phyloP scores from a whole-genome alignment of 768 basidiomycete species.

The Tylopilus vinaceipallidus region DNA sequence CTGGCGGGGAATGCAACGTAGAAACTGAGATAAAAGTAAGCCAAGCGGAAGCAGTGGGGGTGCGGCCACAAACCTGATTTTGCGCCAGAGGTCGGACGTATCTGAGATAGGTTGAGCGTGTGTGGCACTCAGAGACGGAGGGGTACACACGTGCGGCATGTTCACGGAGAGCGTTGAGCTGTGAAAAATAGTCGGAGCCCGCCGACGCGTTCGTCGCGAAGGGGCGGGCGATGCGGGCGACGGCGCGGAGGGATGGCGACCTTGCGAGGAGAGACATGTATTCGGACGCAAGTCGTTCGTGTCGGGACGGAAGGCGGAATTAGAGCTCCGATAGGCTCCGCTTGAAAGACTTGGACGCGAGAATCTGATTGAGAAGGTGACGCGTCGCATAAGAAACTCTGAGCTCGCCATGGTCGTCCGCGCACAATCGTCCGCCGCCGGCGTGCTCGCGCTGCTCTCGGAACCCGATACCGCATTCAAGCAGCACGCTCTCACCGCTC shows the following conservation, averaged over 20 bases:
- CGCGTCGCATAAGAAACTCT: conserved; percentile 30
- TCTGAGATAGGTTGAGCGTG: conserved; percentile 40
- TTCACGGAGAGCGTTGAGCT: conserved; percentile 56
- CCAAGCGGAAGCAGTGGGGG: not conserved
- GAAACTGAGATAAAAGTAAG: conserved; percentile 43
- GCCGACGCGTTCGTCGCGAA: conserved; percentile 41
- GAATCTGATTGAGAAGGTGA: conserved; percentile 49
- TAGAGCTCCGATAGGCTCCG: conserved; percentile 31
- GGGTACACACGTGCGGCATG: conserved; percentile 60
- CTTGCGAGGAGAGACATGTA: conserved; percentile 53
- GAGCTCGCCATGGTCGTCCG: conserved; percentile 57
- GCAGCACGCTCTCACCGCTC: conserved; percentile 83
- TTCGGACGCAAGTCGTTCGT: conserved; percentile 26
- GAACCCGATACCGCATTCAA: conserved; percentile 88
- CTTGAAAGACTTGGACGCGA: conserved; percentile 24
- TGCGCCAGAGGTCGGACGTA: conserved; percentile 80
- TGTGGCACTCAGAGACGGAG: not conserved
- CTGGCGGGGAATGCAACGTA: conserved; percentile 76
- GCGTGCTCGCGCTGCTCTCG: conserved; percentile 86
- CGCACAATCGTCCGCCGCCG: conserved; percentile 79
- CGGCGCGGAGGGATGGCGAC: conserved; percentile 44
- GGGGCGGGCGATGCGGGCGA: conserved; percentile 33
- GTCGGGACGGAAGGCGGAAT: conserved; percentile 19
- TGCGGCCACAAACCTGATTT: conserved; percentile 63
- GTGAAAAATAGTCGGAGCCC: conserved; percentile 44